A percentile compares a stretch with the other conserved stretches of the same genome.
Conservation (phyloP, 2,329 filamentous ascomycete genomes). For the Hymenoscyphus scutula region DNA sequence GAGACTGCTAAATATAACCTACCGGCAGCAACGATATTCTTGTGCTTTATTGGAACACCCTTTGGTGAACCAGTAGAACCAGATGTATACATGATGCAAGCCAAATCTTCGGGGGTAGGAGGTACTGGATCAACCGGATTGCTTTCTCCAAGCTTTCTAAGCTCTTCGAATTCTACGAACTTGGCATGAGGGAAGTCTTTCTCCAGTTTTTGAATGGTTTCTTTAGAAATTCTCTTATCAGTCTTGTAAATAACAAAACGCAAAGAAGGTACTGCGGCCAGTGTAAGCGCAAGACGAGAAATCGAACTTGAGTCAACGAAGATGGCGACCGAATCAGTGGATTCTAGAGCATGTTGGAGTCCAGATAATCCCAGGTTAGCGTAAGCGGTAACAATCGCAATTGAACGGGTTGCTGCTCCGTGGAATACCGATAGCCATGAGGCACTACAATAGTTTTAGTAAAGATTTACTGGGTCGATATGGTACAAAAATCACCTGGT, state of each 20-base stretch:
- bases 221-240: conserved; percentile 46
- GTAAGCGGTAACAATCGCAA: conserved; percentile 91
- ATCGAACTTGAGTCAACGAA: conserved; percentile 81
- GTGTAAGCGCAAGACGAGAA: conserved; percentile 43
- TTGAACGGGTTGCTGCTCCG: conserved; percentile 68
- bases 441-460: conserved; percentile 1
- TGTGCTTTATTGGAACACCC: conserved; percentile 82
- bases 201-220: conserved; percentile 50
- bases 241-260: conserved; percentile 50
- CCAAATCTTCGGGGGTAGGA: too few species aligned
- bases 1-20: conserved; percentile 34
- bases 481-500: neutral
- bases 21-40: conserved; percentile 77
- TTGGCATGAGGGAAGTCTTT: conserved; percentile 48
- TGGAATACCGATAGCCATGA: conserved; percentile 7
- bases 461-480: neutral
- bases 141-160: conserved; percentile 48
- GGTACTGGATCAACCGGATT: too few species aligned
- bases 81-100: too few species aligned
- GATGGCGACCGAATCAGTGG: conserved; percentile 78
- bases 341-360: conserved; percentile 77
- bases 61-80: conserved; percentile 72
- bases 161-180: conserved; percentile 52
- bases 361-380: conserved; percentile 85
- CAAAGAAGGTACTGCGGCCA: neutral